phyloP scores from a whole-genome alignment of 2,329 filamentous ascomycete species.

The Trichophyton verrucosum region DNA sequence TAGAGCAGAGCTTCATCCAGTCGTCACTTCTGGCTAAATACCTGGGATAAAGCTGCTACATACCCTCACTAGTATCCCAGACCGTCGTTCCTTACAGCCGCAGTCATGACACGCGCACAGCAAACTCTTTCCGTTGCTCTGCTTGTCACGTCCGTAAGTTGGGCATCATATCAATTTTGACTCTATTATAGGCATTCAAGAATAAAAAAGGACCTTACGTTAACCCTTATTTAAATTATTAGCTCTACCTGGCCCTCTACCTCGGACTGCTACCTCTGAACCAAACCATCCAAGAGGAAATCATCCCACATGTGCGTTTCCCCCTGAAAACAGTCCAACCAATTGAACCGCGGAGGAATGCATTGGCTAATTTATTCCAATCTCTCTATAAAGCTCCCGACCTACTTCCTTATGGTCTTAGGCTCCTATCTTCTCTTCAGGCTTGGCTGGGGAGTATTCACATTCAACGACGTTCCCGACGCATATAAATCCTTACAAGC shows the following conservation, averaged over 20 bases:
- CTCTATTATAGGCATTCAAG: background rate
- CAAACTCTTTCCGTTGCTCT: slow-evolving; percentile 83
- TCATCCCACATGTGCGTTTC: slow-evolving; percentile 74
- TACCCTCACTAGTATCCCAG: background rate
- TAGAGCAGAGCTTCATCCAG: background rate
- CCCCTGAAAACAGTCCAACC: background rate
- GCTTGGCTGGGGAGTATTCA: slow-evolving; percentile 83
- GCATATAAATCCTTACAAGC: slow-evolving; percentile 80
- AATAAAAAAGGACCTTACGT: background rate
- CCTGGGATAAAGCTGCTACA: background rate
- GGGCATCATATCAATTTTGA: background rate
- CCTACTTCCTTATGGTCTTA: slow-evolving; percentile 84
- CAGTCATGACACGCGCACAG: slow-evolving; percentile 75
- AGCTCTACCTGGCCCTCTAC: slow-evolving; percentile 85
- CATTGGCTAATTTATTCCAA: background rate
- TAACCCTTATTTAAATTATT: slow-evolving; percentile 4
- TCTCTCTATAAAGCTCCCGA: slow-evolving; percentile 56
- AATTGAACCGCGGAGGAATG: background rate
- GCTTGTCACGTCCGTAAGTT: slow-evolving; percentile 67
- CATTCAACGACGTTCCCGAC: slow-evolving; percentile 89
- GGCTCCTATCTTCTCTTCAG: slow-evolving; percentile 85
- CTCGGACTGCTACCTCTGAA: slow-evolving; percentile 74
- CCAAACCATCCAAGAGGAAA: slow-evolving; percentile 61
- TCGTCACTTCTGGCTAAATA: background rate
- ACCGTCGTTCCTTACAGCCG: background rate